Base-by-base conservation (phyloP, 2,329 filamentous ascomycete genomes). In the Scortechinia acanthostroma region DNA sequence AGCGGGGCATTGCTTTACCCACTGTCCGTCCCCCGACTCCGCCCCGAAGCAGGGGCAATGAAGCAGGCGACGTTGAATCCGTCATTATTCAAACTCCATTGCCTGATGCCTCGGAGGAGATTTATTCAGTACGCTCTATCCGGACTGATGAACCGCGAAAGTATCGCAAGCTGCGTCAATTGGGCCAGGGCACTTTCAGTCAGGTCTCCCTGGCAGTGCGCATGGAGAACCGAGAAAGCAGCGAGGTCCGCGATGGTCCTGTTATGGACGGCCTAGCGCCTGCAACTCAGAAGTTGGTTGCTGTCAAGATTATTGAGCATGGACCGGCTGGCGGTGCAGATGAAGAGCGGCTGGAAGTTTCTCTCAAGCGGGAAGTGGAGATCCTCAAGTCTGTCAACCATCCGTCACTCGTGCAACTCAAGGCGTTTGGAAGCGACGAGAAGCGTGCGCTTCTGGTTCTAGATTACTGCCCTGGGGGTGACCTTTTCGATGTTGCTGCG, bases 391-490 rank as follows among this genome's bases (percentile, higher is more conserved):
- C 73, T 2, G 71, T 87, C 51, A 76, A 78, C 25, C 82, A 88
- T 58, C 83, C 84, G 3, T 85, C 79, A 3, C 64, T 88, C 40
- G 77, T 87, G 4, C 80, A 84, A 54, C 67, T 88, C 40, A 83
- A 83, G 58, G 83, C 82, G 3, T 84, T 83, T 66, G 83, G 79
- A 47, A 76, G 77, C 52, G 77, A 82, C 53, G 70, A 77, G 46
- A 72, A 73, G 17, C 74, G 81, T 46, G 78, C 83, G 2, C 64
- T 87, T 23, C 63, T 88, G 21, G 77, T 88, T n/a, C 63, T 88
- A 47, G 80, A 78, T 44, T 88, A 87, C 59, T 87, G 83, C 59
- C 77, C 83, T 3, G 84, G 84, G n/a, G 84, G 84, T 45, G 84
- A 88, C 59, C 65, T 88, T 15, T 88, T 88, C 58, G 83, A 88